A percentile compares a stretch with the other conserved stretches of the same genome.
Conservation (phyloP, 2,329 filamentous ascomycete genomes). For the Sporothrix euskadiensis region DNA sequence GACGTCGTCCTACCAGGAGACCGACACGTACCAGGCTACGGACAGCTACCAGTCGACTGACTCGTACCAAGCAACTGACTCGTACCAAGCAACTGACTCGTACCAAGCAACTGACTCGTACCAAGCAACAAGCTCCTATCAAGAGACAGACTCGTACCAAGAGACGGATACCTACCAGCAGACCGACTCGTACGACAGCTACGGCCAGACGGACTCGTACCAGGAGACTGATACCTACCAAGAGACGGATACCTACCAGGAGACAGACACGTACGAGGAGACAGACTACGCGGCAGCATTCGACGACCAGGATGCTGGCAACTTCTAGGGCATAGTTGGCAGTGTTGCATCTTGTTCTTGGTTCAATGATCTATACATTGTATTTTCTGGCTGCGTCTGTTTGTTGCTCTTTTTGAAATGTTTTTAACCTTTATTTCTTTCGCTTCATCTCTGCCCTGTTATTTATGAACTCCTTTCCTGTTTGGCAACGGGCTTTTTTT, state of each 20-base stretch:
- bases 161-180: constrained; percentile 13
- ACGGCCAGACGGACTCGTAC: constrained; percentile 2
- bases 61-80: background rate
- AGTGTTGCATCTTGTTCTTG: background rate
- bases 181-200: constrained; percentile 16
- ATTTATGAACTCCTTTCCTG: background rate
- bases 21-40: constrained; percentile 24
- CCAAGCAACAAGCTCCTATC: background rate
- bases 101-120: constrained; percentile 5
- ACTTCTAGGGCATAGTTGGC: background rate
- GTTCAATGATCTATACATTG: background rate
- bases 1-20: constrained; percentile 14
- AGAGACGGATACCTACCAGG: constrained; percentile 25
- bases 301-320: constrained; percentile 8
- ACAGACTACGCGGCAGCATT: background rate
- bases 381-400: background rate
- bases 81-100: constrained; percentile 7
- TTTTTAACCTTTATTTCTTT: background rate
- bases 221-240: constrained; percentile 21
- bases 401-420: background rate
- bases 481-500: background rate
- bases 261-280: constrained; percentile 22
- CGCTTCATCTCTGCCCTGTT: background rate
- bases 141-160: constrained; percentile 18
- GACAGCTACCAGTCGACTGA: constrained; percentile 18